Evolutionary conservation across 495 filamentous ascomycete genomes (phyloP).

Genomic region (Aeminium ludgeri): DNA sequence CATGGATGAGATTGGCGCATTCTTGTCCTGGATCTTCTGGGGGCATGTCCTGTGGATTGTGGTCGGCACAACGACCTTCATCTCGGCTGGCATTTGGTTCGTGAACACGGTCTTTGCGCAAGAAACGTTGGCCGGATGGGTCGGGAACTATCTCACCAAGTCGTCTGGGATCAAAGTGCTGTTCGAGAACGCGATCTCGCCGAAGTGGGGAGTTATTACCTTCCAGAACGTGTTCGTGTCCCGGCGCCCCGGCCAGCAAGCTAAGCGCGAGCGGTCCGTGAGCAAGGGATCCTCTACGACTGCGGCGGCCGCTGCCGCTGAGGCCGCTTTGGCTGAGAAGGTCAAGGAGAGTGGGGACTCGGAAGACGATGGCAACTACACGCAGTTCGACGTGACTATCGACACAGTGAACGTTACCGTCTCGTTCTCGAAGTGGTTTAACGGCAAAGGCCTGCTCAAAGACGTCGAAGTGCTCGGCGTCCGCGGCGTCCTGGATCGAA

Average conservation of each 20-base stretch:
- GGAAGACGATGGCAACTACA: constrained; percentile 89
- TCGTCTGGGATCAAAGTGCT: constrained; percentile 91
- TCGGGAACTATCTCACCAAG: constrained; percentile 89
- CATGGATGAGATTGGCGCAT: constrained; percentile 82
- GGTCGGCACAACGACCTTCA: constrained; percentile 91
- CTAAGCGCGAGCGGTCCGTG: constrained; percentile 39
- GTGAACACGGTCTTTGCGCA: constrained; percentile 96
- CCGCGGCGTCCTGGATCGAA: constrained; percentile 88
- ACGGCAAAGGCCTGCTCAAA: constrained; percentile 77
- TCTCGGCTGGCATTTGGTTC: constrained; percentile 70
- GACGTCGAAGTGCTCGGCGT: constrained; percentile 91
- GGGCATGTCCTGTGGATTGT: constrained; percentile 91
- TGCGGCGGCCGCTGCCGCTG: constrained; percentile 58
- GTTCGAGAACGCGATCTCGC: constrained; percentile 95
- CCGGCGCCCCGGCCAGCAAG: constrained; percentile 59
- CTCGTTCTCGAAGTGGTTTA: constrained; percentile 97
- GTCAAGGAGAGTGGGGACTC: constrained; percentile 33
- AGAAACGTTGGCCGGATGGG: constrained; percentile 83
- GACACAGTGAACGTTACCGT: constrained; percentile 90
- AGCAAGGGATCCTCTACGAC: constrained; percentile 81
- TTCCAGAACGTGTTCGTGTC: constrained; percentile 97
- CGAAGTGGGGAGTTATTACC: constrained; percentile 90
- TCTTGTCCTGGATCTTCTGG: constrained; percentile 86
- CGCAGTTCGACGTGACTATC: constrained; percentile 89
- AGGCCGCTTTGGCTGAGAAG: constrained; percentile 47